These are phyloP conservation scores for Yarrowia deformans DNA, from an alignment of 805 yeast genomes.

Conservation along the genomic window DNA sequence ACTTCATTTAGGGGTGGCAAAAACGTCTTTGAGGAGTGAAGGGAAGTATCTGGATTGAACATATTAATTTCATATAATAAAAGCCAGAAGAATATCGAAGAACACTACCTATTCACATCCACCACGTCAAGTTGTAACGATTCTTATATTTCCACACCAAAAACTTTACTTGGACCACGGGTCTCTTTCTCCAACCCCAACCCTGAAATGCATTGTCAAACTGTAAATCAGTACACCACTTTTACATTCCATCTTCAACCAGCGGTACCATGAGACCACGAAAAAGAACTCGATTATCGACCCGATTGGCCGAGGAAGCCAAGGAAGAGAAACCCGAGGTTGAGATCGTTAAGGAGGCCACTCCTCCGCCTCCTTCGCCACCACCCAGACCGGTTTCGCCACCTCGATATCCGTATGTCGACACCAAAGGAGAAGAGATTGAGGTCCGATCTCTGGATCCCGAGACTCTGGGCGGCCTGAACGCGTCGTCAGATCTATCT, in stretches of 20 bases:
- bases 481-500: conserved; percentile 33
- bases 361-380: conserved; percentile 30
- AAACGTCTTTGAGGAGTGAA: too few relatives aligned
- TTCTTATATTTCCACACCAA: too few relatives aligned
- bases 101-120: too few relatives aligned
- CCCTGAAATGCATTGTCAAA: neutral
- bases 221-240: conserved; percentile 6
- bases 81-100: too few relatives aligned
- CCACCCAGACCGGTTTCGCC: conserved; percentile 21
- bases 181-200: neutral
- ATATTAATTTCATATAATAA: too few relatives aligned
- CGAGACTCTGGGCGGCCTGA: conserved; percentile 16
- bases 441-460: conserved; percentile 32
- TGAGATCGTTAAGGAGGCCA: conserved; percentile 17
- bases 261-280: conserved; percentile 19
- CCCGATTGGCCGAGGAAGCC: conserved; percentile 24
- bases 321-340: conserved; percentile 23
- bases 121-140: too few relatives aligned
- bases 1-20: too few relatives aligned
- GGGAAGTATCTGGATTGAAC: too few relatives aligned
- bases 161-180: too few relatives aligned
- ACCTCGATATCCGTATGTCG: conserved; percentile 33
- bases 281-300: conserved; percentile 30
- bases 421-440: conserved; percentile 28
- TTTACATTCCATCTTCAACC: neutral